Evolutionary conservation across 257 asterid genomes (phyloP).

Genomic region (Solanum verrucosum): DNA sequence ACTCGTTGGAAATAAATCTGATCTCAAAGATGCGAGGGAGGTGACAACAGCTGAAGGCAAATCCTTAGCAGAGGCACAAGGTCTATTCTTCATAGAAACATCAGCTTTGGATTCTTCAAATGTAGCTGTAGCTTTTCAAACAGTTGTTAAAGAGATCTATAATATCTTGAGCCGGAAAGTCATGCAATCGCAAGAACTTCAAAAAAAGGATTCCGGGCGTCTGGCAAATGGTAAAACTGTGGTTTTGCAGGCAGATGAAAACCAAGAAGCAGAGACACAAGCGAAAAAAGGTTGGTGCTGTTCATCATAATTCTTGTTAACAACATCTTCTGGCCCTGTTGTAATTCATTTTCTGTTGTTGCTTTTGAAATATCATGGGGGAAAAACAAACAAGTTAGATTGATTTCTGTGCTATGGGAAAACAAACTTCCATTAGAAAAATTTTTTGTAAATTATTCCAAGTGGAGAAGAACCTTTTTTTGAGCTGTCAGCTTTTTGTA

Average conservation of each 20-base stretch:
- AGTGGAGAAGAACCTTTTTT: not conserved
- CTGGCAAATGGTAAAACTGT: constrained; percentile 59
- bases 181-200: constrained; percentile 88
- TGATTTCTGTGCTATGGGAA: constrained; percentile 14
- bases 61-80: constrained; percentile 72
- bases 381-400: not conserved
- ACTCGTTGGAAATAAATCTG: constrained; percentile 88
- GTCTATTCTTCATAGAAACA: constrained; percentile 84
- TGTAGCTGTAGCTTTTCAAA: constrained; percentile 65
- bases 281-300: constrained; percentile 53
- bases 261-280: constrained; percentile 27
- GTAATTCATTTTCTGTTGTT: not conserved
- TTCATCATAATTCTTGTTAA: constrained; percentile 26
- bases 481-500: not conserved
- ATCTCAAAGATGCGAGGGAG: constrained; percentile 85
- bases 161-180: constrained; percentile 83
- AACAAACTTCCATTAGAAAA: not conserved
- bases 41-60: constrained; percentile 85
- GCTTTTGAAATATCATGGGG: not conserved
- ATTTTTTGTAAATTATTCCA: not conserved
- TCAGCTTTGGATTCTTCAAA: constrained; percentile 93
- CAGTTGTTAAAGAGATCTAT: constrained; percentile 74
- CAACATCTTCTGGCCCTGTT: not conserved
- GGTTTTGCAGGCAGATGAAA: constrained; percentile 55
- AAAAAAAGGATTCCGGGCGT: constrained; percentile 44